Percentiles rank a stretch among this genome's conserved stretches.
Evolutionary conservation across 2,329 filamentous ascomycete genomes (phyloP).

Genomic region (Fusarium tupiense): DNA sequence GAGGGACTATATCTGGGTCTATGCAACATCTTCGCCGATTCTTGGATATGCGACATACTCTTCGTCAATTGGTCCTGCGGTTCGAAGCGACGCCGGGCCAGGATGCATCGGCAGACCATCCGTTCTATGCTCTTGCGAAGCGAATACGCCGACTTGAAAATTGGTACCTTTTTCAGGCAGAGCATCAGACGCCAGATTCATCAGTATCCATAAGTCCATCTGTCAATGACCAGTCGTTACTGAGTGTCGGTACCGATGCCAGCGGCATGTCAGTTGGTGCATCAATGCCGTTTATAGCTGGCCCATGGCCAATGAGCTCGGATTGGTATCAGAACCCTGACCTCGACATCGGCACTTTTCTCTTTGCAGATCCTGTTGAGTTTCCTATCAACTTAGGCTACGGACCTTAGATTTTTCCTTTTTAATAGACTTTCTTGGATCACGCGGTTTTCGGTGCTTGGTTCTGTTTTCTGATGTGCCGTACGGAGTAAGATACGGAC

Average conservation of each 20-base stretch:
- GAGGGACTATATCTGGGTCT: conserved; percentile 21
- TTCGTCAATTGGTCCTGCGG: conserved; percentile 43
- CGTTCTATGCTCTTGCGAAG: conserved; percentile 36
- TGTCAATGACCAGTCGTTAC: not conserved
- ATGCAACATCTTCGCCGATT: conserved; percentile 41
- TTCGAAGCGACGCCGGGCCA: conserved; percentile 33
- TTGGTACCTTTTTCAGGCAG: conserved; percentile 25
- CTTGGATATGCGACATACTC: conserved; percentile 41
- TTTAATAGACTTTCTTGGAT: not conserved
- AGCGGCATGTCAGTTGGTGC: not conserved
- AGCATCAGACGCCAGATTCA: not conserved
- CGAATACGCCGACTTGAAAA: conserved; percentile 28
- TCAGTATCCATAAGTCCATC: not conserved
- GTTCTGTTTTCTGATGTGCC: no score
- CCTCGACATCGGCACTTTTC: conserved; percentile 21
- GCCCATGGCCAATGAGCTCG: not conserved
- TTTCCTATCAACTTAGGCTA: conserved; percentile 5
- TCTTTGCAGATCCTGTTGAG: conserved; percentile 31
- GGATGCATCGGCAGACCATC: conserved; percentile 13
- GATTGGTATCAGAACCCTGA: conserved; percentile 12
- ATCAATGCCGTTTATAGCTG: not conserved
- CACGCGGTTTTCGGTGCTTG: no score
- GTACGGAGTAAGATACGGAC: conserved; percentile 19
- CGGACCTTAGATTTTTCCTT: not conserved
- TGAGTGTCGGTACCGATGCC: not conserved